Evolutionary conservation across 2,329 filamentous ascomycete species (phyloP), one percentile per base, ranked within the genome.

Genomic region (Camillea tinctor): DNA sequence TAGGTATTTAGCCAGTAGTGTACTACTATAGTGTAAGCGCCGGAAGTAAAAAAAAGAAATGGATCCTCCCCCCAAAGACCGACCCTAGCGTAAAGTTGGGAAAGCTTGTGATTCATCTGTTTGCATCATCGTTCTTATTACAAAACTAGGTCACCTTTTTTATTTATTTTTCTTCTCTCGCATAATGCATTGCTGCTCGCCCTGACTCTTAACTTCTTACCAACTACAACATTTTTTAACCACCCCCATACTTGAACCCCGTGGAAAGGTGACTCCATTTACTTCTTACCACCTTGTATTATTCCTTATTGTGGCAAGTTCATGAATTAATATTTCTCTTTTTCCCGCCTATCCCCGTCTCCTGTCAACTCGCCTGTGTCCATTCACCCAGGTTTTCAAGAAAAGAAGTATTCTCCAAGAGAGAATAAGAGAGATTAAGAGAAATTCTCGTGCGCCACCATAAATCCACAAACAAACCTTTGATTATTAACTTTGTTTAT

Each of bases 381-480:
- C n/a, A n/a, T n/a, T n/a, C n/a, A n/a, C n/a, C n/a, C 49, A 2
- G 49, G 2, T 8, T 23, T 63, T 55, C 50, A 50, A 58, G 54
- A n/a, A n/a, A n/a, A n/a, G n/a, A n/a, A n/a, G n/a, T n/a, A n/a
- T n/a, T n/a, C n/a, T n/a, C n/a, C n/a, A n/a, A n/a, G n/a, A n/a
- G n/a, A n/a, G n/a, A n/a, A n/a, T n/a, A n/a, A n/a, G n/a, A n/a
- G n/a, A n/a, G n/a, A n/a, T n/a, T n/a, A n/a, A n/a, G n/a, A n/a
- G n/a, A 60, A 63, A 57, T 64, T 64, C 23, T 53, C 56, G 64
- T 65, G 64, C 57, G 49, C 52, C 4, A 51, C n/a, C 50, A n/a
- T 51, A 57, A 61, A 57, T 59, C 56, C 13, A n/a, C 36, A 44
- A 44, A 44, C 36, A 44, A 44, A 17, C 36, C 13, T 44, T n/a